Evolutionary conservation across 2,329 filamentous ascomycete genomes (phyloP), one percentile per base, ranked within the genome.

Genomic region (Fusarium dlaminii): DNA sequence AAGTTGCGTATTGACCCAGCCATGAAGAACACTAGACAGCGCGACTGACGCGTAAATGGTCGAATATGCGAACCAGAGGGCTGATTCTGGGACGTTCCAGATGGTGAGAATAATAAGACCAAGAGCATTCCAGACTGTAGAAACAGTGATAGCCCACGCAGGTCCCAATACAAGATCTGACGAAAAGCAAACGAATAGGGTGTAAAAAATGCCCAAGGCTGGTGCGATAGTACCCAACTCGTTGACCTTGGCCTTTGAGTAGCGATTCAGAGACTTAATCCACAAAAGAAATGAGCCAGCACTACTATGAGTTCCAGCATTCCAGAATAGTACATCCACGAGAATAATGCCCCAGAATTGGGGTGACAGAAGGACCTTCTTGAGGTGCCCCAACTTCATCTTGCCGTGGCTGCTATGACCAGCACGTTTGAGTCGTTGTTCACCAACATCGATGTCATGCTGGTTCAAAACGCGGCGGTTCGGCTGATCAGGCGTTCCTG

Each of bases 291-390:
- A 90, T 1, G 84, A 85, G 5, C 87, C 88, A 2, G 84, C 81
- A 12, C 78, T 83, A 3, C 84, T 85, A 52, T 87, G 80, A 45
- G 81, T 85, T n/a, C 84, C 79, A 10, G 84, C 83, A 66, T 90
- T 90, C 86, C 87, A 90, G 79, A 90, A 90, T 30, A 90, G 82
- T 10, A 88, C 82, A 52, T 89, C 86, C 36, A 88, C 81, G 3
- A 86, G 67, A 0, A 89, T 79, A 15, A 90, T 79, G 1, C 84
- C 80, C 83, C 86, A 90, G 56, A 90, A 85, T 22, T 85, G 85
- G 73, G 83, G 84, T 42, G 83, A 85, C 10, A 73, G 77, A 5
- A 83, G 66, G 15, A 89, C 80, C 7, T 75, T 67, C 48, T 75
- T 78, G 20, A 84, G 63, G 20, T 77, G 78, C 10, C 74, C 46